Evolutionary conservation across 495 filamentous ascomycete genomes (phyloP).

Genomic region (Immersiella caudata): DNA sequence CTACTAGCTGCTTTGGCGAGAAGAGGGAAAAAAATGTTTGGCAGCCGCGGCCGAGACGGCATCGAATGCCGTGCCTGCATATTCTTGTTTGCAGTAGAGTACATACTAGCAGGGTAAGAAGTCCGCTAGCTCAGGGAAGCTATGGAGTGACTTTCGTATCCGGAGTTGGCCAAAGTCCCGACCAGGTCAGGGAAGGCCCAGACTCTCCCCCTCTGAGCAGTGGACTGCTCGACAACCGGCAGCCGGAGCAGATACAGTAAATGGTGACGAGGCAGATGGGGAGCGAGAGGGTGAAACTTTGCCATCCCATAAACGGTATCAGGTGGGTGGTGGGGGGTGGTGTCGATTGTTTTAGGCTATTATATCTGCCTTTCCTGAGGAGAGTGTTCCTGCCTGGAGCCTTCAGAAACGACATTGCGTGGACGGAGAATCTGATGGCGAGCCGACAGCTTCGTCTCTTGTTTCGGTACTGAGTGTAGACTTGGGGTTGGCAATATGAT

Average conservation of each 20-base stretch:
- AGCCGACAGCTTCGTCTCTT: not conserved
- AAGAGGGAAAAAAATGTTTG: conserved; percentile 1
- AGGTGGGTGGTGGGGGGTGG: conserved; percentile 14
- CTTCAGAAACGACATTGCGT: not conserved
- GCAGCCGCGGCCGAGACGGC: not conserved
- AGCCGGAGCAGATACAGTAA: too few relatives aligned
- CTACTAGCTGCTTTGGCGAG: not conserved
- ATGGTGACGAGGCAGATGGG: not conserved
- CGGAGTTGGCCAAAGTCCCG: not conserved
- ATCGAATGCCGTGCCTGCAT: conserved; percentile 8
- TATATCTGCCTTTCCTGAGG: not conserved
- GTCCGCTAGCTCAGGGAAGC: not conserved
- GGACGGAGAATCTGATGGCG: not conserved
- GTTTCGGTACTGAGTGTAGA: not conserved
- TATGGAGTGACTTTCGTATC: not conserved
- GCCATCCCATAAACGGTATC: conserved; percentile 9
- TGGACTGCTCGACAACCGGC: too few relatives aligned
- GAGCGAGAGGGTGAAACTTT: conserved; percentile 13
- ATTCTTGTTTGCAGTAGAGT: not conserved
- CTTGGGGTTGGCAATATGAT: not conserved
- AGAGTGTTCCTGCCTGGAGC: not conserved
- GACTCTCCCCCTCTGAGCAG: too few relatives aligned
- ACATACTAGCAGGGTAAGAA: not conserved
- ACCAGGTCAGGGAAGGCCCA: too few relatives aligned
- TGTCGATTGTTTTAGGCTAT: conserved; percentile 13